These are phyloP conservation scores for Penicillium palitans DNA, from an alignment of 2,329 filamentous ascomycete species.

Conservation along the genomic window DNA sequence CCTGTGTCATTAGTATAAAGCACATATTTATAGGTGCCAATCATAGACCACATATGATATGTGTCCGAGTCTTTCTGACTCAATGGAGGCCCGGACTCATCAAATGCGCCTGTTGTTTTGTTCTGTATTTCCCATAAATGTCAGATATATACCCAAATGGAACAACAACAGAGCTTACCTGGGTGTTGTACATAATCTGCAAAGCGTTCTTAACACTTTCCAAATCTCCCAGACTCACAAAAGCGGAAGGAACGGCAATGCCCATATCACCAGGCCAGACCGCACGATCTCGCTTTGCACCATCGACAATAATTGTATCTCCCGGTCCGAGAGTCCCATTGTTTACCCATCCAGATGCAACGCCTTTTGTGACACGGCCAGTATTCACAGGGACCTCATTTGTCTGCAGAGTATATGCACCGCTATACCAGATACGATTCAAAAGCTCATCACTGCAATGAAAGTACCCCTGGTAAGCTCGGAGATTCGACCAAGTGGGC, in stretches of 20 bases:
- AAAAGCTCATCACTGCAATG: conserved; percentile 53
- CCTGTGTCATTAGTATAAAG: conserved; percentile 55
- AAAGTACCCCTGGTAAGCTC: conserved; percentile 56
- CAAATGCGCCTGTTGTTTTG: conserved; percentile 35
- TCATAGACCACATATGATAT: conserved; percentile 55
- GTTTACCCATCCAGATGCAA: conserved; percentile 40
- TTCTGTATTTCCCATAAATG: conserved; percentile 14
- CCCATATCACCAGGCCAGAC: conserved; percentile 55
- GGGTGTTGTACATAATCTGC: conserved; percentile 50
- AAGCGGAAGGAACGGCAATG: conserved; percentile 48
- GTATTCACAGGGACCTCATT: conserved; percentile 43
- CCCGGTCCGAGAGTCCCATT: conserved; percentile 43
- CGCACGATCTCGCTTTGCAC: conserved; percentile 46
- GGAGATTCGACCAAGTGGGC: conserved; percentile 54
- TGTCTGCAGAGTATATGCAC: conserved; percentile 55
- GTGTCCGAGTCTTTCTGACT: conserved; percentile 38
- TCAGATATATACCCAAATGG: not conserved
- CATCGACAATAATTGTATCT: conserved; percentile 47
- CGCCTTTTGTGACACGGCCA: conserved; percentile 36
- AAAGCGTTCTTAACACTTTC: conserved; percentile 51
- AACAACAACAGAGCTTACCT: conserved; percentile 23
- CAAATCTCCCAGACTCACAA: conserved; percentile 47
- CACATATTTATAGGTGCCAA: conserved; percentile 60
- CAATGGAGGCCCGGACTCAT: conserved; percentile 38
- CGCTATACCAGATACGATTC: conserved; percentile 60